Conservation (phyloP, 2,329 filamentous ascomycete genomes). For the Talaromyces sp. region DNA sequence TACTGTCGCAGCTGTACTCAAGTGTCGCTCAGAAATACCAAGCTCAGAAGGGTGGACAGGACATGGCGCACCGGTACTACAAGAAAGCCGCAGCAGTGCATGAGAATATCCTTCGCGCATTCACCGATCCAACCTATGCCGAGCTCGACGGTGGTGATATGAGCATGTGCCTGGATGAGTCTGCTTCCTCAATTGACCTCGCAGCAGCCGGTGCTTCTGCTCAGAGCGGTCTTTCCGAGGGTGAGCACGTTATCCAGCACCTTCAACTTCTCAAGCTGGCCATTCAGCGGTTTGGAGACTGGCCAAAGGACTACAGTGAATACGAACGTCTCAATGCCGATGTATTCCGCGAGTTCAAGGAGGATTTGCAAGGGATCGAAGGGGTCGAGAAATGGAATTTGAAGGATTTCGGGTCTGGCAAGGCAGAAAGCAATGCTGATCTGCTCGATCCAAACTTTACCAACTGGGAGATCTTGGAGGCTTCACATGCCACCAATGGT, state of each 20-base stretch:
- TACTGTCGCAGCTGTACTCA: conserved; percentile 49
- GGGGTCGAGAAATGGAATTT: conserved; percentile 47
- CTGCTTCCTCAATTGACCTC: conserved; percentile 19
- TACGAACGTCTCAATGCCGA: conserved; percentile 46
- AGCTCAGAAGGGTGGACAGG: conserved; percentile 24
- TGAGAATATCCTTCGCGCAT: conserved; percentile 33
- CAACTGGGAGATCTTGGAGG: conserved; percentile 22
- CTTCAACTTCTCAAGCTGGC: conserved; percentile 35
- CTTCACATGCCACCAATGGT: conserved; percentile 8
- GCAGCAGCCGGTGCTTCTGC: conserved; percentile 14
- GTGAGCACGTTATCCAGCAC: conserved; percentile 30
- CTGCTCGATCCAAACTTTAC: conserved; percentile 17
- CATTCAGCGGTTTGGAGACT: conserved; percentile 34
- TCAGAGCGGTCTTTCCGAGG: conserved; percentile 19
- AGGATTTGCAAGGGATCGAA: conserved; percentile 37
- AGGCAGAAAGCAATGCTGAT: conserved; percentile 39
- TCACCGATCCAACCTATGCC: conserved; percentile 27
- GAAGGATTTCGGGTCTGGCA: conserved; percentile 42
- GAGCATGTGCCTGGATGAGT: conserved; percentile 18
- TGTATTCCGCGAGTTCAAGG: conserved; percentile 37
- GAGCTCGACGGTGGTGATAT: conserved; percentile 23
- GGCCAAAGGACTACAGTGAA: conserved; percentile 44
- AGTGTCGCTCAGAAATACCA: conserved; percentile 31
- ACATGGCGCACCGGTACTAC: conserved; percentile 34
- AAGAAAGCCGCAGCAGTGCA: conserved; percentile 33